phyloP scores from a whole-genome alignment of 352 stramenopile genomes.

The Albugo candida region DNA sequence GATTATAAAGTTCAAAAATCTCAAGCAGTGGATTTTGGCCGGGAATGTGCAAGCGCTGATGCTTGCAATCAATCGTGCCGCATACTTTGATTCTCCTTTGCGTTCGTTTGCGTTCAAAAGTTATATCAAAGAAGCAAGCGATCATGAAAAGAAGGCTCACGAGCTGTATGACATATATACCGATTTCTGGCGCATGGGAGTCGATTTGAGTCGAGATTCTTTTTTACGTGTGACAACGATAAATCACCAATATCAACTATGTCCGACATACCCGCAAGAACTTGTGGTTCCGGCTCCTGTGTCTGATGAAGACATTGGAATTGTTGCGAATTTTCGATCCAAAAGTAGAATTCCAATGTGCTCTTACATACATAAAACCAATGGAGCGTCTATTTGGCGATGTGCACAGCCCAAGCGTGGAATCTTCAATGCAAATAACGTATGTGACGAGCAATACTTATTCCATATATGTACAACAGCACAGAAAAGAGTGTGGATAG shows the following conservation, averaged over 20 bases:
- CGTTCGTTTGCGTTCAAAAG: slow-evolving; percentile 43
- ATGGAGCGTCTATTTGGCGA: slow-evolving; percentile 55
- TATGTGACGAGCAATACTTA: slow-evolving; percentile 56
- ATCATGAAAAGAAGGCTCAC: slow-evolving; percentile 20
- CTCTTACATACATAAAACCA: slow-evolving; percentile 51
- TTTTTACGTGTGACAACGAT: slow-evolving; percentile 36
- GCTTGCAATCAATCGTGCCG: slow-evolving; percentile 42
- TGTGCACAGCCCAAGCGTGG: slow-evolving; percentile 75
- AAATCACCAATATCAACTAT: slow-evolving; percentile 51
- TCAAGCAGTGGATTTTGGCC: slow-evolving; percentile 42
- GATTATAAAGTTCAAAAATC: slow-evolving; percentile 66
- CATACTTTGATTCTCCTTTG: slow-evolving; percentile 48
- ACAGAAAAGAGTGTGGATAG: slow-evolving; percentile 57
- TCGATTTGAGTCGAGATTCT: slow-evolving; percentile 14
- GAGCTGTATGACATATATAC: slow-evolving; percentile 35
- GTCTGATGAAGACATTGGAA: slow-evolving; percentile 37
- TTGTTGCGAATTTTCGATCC: slow-evolving; percentile 58
- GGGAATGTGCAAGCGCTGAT: slow-evolving; percentile 45
- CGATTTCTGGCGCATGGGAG: slow-evolving; percentile 61
- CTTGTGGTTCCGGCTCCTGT: slow-evolving; percentile 49
- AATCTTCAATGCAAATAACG: slow-evolving; percentile 56
- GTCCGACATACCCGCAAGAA: slow-evolving; percentile 55
- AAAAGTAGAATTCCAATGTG: slow-evolving; percentile 69
- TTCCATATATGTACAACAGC: slow-evolving; percentile 30
- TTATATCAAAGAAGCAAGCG: neutral